These are phyloP conservation scores for Globisporangium heterothallicum DNA, from an alignment of 352 stramenopile genomes.

Conservation along the genomic window DNA sequence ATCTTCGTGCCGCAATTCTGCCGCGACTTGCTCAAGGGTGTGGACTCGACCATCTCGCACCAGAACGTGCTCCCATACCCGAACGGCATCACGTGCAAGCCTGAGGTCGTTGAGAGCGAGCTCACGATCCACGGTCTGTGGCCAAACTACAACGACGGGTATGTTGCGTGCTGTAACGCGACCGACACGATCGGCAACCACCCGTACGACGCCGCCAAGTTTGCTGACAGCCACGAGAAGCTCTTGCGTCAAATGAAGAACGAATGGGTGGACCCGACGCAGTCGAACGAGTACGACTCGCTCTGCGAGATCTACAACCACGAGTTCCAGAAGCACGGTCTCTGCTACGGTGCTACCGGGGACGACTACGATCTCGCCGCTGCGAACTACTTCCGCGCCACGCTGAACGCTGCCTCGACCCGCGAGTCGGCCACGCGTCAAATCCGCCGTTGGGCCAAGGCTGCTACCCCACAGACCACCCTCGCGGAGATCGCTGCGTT, in stretches of 20 bases:
- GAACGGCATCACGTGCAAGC: slow-evolving; percentile 37
- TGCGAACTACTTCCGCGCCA: slow-evolving; percentile 58
- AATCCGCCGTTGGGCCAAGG: slow-evolving; percentile 44
- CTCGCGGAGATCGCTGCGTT: slow-evolving; percentile 21
- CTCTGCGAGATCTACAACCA: slow-evolving; percentile 80
- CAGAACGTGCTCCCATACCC: slow-evolving; percentile 63
- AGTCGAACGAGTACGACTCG: slow-evolving; percentile 38
- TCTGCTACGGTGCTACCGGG: slow-evolving; percentile 56
- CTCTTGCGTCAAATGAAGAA: slow-evolving; percentile 45
- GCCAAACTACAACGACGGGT: slow-evolving; percentile 69
- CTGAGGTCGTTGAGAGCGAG: slow-evolving; percentile 36
- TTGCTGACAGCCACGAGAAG: slow-evolving; percentile 32
- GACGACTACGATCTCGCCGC: slow-evolving; percentile 47
- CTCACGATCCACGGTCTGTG: slow-evolving; percentile 69
- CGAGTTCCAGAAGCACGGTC: slow-evolving; percentile 78
- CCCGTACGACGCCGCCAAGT: slow-evolving; percentile 40
- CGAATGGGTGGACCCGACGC: slow-evolving; percentile 57
- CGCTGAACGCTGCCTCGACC: slow-evolving; percentile 38
- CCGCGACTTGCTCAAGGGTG: slow-evolving; percentile 54
- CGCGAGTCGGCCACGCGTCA: slow-evolving; percentile 32
- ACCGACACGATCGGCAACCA: slow-evolving; percentile 41
- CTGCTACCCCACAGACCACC: slow-evolving; percentile 13
- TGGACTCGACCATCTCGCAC: slow-evolving; percentile 70
- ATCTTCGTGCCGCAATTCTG: slow-evolving; percentile 75
- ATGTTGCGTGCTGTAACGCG: slow-evolving; percentile 61